phyloP scores from a whole-genome alignment of 176 grass and related monocot species.

The bread wheat (Triticum aestivum) region DNA sequence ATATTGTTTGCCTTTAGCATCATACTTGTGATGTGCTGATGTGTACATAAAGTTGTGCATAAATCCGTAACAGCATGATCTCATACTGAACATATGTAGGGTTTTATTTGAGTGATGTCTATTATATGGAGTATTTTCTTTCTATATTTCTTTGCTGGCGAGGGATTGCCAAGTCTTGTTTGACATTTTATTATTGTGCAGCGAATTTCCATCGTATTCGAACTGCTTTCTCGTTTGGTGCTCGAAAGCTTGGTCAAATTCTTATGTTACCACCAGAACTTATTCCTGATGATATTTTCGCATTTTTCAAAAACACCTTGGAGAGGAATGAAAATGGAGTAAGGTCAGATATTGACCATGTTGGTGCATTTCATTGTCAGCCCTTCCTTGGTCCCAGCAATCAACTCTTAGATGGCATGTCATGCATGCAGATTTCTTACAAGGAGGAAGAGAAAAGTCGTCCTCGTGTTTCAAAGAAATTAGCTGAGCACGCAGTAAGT shows the following conservation, averaged over 20 bases:
- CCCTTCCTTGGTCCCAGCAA: conserved; percentile 12
- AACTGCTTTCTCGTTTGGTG: conserved; percentile 70
- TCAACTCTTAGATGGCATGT: conserved; percentile 21
- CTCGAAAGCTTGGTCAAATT: conserved; percentile 68
- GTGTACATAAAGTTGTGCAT: not conserved
- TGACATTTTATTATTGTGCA: conserved; percentile 38
- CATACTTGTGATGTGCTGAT: conserved; percentile 7
- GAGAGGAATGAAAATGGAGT: conserved; percentile 39
- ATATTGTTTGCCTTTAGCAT: not conserved
- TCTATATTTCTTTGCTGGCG: not conserved
- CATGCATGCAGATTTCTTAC: conserved; percentile 33
- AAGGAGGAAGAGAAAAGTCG: conserved; percentile 21
- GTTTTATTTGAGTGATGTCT: not conserved
- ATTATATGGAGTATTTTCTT: not conserved
- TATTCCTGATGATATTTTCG: conserved; percentile 45
- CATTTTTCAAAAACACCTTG: conserved; percentile 73
- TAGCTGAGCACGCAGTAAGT: not conserved
- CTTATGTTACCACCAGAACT: conserved; percentile 47
- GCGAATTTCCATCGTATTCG: conserved; percentile 79
- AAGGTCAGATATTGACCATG: conserved; percentile 39
- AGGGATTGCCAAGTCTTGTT: not conserved
- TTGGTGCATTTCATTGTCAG: conserved; percentile 1
- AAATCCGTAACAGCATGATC: not conserved
- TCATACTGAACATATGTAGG: not conserved
- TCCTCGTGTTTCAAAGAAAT: conserved; percentile 19